Percentiles rank a stretch among this genome's conserved stretches.
Conservation (phyloP, 129 eudicot species). For the Lonicera japonica region DNA sequence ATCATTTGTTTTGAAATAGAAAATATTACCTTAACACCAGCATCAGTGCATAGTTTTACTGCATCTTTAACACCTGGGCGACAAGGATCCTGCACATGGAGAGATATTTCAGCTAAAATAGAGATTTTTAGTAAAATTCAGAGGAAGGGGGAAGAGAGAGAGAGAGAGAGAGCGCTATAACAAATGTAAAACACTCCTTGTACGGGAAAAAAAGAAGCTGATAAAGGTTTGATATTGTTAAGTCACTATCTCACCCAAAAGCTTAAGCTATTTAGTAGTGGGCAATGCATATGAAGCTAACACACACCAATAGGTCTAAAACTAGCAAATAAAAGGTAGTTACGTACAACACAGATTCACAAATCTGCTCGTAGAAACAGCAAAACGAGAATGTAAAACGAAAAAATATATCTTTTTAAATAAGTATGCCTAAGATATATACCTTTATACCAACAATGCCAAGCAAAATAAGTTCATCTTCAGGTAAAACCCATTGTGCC, state of each 20-base stretch:
- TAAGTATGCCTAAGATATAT: neutral
- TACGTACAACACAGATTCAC: too few species aligned
- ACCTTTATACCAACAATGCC: constrained; percentile 94
- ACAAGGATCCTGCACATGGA: constrained; percentile 79
- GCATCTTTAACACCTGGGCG: constrained; percentile 97
- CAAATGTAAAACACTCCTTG: too few species aligned
- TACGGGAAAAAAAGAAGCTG: too few species aligned
- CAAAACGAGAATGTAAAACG: neutral
- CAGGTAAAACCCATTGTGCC: constrained; percentile 71
- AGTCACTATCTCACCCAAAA: too few species aligned
- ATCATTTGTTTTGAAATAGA: neutral
- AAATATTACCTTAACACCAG: constrained; percentile 84
- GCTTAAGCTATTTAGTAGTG: too few species aligned
- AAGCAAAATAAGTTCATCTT: constrained; percentile 69
- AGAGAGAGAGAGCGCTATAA: neutral
- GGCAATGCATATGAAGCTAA: too few species aligned
- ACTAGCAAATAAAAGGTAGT: too few species aligned
- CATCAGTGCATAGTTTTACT: constrained; percentile 62
- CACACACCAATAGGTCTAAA: neutral
- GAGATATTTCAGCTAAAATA: constrained; percentile 5
- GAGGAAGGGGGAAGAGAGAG: neutral
- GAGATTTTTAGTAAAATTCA: neutral
- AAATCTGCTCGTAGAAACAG: neutral
- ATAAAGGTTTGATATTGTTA: too few species aligned
- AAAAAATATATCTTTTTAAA: too few species aligned